Percentiles rank a stretch among this genome's conserved stretches.
phyloP scores from a whole-genome alignment of 2,329 filamentous ascomycete genomes.

The Aspergillus chevalieri region DNA sequence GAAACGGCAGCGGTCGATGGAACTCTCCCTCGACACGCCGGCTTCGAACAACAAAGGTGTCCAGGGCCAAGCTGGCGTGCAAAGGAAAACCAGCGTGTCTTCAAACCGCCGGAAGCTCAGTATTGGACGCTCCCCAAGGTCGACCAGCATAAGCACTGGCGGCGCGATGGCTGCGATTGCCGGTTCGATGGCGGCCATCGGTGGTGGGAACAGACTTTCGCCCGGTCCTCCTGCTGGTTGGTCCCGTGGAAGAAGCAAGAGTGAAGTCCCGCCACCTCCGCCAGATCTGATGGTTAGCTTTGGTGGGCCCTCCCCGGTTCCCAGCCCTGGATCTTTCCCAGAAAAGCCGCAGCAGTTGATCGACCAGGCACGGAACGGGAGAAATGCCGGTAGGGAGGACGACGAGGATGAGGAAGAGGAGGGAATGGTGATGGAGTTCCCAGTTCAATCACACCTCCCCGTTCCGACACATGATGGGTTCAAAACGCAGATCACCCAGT shows the following conservation, averaged over 20 bases:
- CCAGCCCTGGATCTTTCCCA: conserved; percentile 44
- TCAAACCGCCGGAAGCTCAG: conserved; percentile 31
- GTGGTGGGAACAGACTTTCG: conserved; percentile 42
- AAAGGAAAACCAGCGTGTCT: conserved; percentile 29
- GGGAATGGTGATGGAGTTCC: conserved; percentile 57
- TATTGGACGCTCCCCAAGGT: conserved; percentile 30
- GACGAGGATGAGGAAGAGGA: conserved; percentile 58
- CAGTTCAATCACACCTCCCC: conserved; percentile 60
- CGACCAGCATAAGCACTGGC: conserved; percentile 35
- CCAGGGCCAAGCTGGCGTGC: conserved; percentile 12
- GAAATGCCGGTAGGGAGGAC: conserved; percentile 49
- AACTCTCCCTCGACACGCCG: conserved; percentile 23
- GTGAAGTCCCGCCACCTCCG: conserved; percentile 46
- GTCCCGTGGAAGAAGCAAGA: conserved; percentile 49
- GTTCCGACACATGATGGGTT: conserved; percentile 71
- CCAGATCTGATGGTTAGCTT: conserved; percentile 51
- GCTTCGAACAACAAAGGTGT: conserved; percentile 17
- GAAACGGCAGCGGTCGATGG: conserved; percentile 38
- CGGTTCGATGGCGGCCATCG: conserved; percentile 41
- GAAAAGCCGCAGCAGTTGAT: conserved; percentile 10
- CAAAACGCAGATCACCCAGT: conserved; percentile 61
- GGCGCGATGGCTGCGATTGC: conserved; percentile 41
- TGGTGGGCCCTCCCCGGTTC: conserved; percentile 52
- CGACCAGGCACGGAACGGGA: conserved; percentile 15
- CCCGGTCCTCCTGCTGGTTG: conserved; percentile 36